Base-by-base conservation (phyloP, 805 yeast species). In the Cyberlindnera americana region DNA sequence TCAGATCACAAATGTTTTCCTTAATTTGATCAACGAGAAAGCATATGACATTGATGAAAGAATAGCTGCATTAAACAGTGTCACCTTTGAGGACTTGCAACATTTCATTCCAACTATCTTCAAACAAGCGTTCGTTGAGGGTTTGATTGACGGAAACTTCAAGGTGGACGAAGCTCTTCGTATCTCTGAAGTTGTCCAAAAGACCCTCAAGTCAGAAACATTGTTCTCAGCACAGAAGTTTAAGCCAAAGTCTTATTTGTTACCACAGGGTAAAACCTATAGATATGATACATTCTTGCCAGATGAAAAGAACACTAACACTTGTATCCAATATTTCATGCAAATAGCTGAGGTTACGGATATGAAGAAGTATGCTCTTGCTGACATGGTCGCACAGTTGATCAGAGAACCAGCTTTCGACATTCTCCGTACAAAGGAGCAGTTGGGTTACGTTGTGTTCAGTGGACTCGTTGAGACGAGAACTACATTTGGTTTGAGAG, bases 381-480 rank as follows among this genome's bases (percentile, higher is more conserved):
- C 83, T 11, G 87, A 82, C 35, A 63, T 91, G 37, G 62, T 87
- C 33, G 75, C 83, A 0, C 91, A 85, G 46, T 73, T 89, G 47
- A 67, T 83, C 35, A 78, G 75, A 49, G 97, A 91, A 58, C 97
- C 96, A 5, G 84, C 91, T 42, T 93, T 91, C 63, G 82, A 87
- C 56, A 84, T 84, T 47, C 71, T 91, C 42, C 76, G 99, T 62
- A 91, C 99, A 6, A 83, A 87, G 53, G 98, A 91, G 64, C 98
- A 93, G 61, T 71, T 91, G 23, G 99, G 99, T 2, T 91, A 91
- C 55, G 89, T 91, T 47, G 99, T 91, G 0, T 88, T 87, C 57
- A 79, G 93, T 31, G 85, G 95, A 0, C 65, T 74, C 19, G 68
- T 83, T 45, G 71, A 72, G 44, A 75, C 86, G 3, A 75, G 95